Evolutionary conservation across 2,329 filamentous ascomycete genomes (phyloP), one percentile per base, ranked within the genome.

Genomic region (Rutstroemia sp.): DNA sequence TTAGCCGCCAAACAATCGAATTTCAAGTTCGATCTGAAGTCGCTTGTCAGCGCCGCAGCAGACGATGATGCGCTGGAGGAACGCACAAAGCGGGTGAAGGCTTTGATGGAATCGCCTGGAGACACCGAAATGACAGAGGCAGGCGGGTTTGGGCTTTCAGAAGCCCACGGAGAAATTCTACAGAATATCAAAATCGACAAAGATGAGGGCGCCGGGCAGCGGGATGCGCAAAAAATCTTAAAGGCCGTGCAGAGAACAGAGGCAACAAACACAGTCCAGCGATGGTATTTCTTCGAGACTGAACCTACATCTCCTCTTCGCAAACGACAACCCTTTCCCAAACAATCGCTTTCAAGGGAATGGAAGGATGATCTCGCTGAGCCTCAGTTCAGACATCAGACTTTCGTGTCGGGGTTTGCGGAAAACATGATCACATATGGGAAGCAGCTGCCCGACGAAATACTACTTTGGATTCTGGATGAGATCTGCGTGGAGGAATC

Each of bases 401-500:
- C 80, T 39, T 79, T 90, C 53, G 70, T 82, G 23, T 83, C 81
- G 19, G 86, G 87, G 1, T 72, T 87, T 56, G 76, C 84, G 1
- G 77, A 80, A 55, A 77, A 80, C 46, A 72, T 85, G 14, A 71
- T 80, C 16, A 65, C 68, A 4, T 70, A 70, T 56, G 73, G 72
- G 41, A 68, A 70, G 12, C 61, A 67, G 3, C 67, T 90, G 12
- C 82, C 87, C 0, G 81, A 88, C 58, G 78, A 86, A 54, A 66
- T 90, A 1, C 77, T 89, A 50, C 64, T 78, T 16, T 92, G 88
- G 87, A 73, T 90, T 3, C 66, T 87, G 5, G 72, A 80, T 50
- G 78, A 85, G 71, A 72, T 85, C 21, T 80, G 78, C 54, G 67
- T 73, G 2, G 83, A 88, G 63, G 71, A 73, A 42, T 78, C 79